Evolutionary conservation across 257 asterid species (phyloP).

Genomic region (Solanum pimpinellifolium): DNA sequence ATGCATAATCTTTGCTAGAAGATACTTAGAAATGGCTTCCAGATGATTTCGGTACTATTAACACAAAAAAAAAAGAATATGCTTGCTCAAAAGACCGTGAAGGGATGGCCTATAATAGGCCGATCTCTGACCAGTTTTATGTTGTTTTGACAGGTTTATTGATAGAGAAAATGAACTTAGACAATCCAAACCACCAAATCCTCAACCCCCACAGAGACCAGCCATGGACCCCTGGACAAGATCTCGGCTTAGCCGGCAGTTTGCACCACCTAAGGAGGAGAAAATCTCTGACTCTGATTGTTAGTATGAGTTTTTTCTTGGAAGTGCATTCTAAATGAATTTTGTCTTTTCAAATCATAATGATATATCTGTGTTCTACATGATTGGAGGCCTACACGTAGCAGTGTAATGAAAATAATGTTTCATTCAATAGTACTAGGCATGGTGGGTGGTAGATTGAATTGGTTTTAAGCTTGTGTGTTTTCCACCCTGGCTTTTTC

Average conservation of each 20-base stretch:
- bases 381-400: neutral
- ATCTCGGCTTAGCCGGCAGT: slow-evolving; percentile 79
- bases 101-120: neutral
- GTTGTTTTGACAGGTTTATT: slow-evolving; percentile 45
- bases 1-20: neutral
- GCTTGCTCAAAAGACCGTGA: neutral
- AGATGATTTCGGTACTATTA: neutral
- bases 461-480: neutral
- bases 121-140: neutral
- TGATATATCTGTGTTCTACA: neutral
- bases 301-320: slow-evolving; percentile 4
- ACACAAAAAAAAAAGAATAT: neutral
- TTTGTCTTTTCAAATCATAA: neutral
- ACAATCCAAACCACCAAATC: slow-evolving; percentile 75
- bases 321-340: neutral
- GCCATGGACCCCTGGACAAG: slow-evolving; percentile 90
- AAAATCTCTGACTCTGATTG: slow-evolving; percentile 35
- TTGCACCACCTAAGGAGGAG: slow-evolving; percentile 78
- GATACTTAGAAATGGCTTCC: neutral
- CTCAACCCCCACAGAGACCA: slow-evolving; percentile 60
- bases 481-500: neutral
- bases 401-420: neutral
- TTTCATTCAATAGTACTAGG: neutral
- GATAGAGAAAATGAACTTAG: slow-evolving; percentile 92
- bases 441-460: neutral